Conservation (phyloP, 768 basidiomycete genomes). For the Hypsizygus marmoreus region DNA sequence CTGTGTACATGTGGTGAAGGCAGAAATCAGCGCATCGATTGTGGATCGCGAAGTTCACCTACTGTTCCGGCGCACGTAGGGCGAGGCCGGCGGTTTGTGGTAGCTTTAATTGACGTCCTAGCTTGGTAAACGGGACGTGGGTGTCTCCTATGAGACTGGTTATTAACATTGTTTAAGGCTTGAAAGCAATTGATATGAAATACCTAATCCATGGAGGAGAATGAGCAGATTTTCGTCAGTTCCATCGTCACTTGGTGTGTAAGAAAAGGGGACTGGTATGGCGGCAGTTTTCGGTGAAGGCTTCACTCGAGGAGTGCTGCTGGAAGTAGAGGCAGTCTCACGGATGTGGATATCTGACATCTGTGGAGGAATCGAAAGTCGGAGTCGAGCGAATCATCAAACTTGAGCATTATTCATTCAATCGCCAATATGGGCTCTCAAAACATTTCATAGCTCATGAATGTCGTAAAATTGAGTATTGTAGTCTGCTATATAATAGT, state of each 20-base stretch:
- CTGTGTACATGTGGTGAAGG: constrained; percentile 47
- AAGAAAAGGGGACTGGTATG: constrained; percentile 62
- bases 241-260: constrained; percentile 76
- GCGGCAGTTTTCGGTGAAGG: constrained; percentile 43
- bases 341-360: constrained; percentile 36
- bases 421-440: too few species aligned
- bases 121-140: constrained; percentile 70
- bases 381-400: background rate
- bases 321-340: constrained; percentile 21
- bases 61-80: constrained; percentile 79
- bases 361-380: too few species aligned
- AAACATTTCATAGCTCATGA: too few species aligned
- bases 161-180: background rate
- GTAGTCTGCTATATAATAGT: too few species aligned
- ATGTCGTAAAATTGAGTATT: too few species aligned
- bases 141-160: constrained; percentile 69
- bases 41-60: constrained; percentile 22
- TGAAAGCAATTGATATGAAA: constrained; percentile 7
- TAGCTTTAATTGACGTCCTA: constrained; percentile 75
- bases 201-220: constrained; percentile 85
- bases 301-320: constrained; percentile 43
- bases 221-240: constrained; percentile 85
- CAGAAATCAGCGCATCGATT: background rate
- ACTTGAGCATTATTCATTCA: too few species aligned
- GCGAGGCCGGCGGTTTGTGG: constrained; percentile 89